These are phyloP conservation scores for Thalassiosira livingstoniorum DNA, from an alignment of 352 stramenopile genomes.

Conservation along the genomic window DNA sequence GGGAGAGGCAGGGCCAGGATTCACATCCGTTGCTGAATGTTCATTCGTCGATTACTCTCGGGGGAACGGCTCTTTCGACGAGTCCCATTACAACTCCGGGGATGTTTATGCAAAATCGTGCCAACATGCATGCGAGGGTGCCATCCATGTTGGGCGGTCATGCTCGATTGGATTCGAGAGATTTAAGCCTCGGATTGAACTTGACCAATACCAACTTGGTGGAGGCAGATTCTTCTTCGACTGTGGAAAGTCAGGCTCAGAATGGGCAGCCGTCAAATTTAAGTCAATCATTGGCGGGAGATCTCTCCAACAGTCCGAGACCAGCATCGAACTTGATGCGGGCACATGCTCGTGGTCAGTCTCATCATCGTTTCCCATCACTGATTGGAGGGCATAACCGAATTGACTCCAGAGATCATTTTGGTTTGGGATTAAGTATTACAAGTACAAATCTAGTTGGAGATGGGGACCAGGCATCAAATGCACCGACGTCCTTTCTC, in stretches of 20 bases:
- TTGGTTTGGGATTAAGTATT: slow-evolving; percentile 38
- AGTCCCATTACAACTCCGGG: slow-evolving; percentile 6
- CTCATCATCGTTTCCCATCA: slow-evolving; percentile 20
- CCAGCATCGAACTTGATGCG: no score
- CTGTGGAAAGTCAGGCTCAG: no score
- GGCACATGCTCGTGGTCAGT: not conserved
- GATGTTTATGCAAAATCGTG: not conserved
- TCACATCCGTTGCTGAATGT: not conserved
- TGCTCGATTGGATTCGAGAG: not conserved
- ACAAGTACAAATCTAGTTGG: not conserved
- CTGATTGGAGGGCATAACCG: slow-evolving; percentile 41
- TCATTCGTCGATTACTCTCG: not conserved
- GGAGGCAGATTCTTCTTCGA: no score
- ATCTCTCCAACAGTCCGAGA: no score
- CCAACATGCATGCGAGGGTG: slow-evolving; percentile 1
- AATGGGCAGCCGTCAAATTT: no score
- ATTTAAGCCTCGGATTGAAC: no score
- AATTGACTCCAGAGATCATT: slow-evolving; percentile 34
- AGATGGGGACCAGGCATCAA: slow-evolving; percentile 20
- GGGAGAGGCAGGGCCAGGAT: not conserved
- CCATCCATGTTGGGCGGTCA: slow-evolving; percentile 15
- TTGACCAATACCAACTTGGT: no score
- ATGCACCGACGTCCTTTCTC: slow-evolving; percentile 46
- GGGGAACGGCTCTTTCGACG: not conserved
- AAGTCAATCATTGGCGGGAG: no score